phyloP scores from a whole-genome alignment of 768 basidiomycete species.

The Terana coerulea region DNA sequence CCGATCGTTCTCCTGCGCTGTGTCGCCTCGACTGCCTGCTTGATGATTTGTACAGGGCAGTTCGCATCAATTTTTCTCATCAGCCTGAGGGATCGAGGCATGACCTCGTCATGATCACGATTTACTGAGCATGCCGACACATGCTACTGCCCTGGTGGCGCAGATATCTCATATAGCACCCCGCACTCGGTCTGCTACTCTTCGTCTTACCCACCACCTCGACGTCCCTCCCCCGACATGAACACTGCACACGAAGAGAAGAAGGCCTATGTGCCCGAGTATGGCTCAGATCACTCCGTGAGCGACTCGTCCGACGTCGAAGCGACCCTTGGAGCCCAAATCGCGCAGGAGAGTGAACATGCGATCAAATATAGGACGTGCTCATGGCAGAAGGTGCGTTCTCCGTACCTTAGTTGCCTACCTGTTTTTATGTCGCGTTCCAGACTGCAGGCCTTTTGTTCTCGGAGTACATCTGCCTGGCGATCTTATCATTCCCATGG shows the following conservation, averaged over 20 bases:
- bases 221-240: no score
- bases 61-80: no score
- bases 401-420: neutral
- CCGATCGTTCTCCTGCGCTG: no score
- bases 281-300: neutral
- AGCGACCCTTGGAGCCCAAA: constrained; percentile 1
- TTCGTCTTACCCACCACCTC: no score
- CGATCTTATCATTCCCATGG: constrained; percentile 27
- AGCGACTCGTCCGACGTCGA: constrained; percentile 5
- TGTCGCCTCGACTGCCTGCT: no score
- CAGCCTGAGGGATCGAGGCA: no score
- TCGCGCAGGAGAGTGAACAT: constrained; percentile 19
- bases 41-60: no score
- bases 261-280: neutral
- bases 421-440: neutral
- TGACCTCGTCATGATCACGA: no score
- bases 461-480: constrained; percentile 44
- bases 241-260: constrained; percentile 1
- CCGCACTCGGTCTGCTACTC: no score
- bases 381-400: constrained; percentile 45
- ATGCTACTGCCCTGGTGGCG: no score
- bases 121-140: no score
- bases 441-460: constrained; percentile 43
- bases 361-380: constrained; percentile 38
- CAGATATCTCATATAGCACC: no score